A percentile compares a stretch with the other conserved stretches of the same genome.
These are phyloP conservation scores for Phytophthora crassamura DNA, from an alignment of 352 stramenopile genomes.

Conservation along the genomic window DNA sequence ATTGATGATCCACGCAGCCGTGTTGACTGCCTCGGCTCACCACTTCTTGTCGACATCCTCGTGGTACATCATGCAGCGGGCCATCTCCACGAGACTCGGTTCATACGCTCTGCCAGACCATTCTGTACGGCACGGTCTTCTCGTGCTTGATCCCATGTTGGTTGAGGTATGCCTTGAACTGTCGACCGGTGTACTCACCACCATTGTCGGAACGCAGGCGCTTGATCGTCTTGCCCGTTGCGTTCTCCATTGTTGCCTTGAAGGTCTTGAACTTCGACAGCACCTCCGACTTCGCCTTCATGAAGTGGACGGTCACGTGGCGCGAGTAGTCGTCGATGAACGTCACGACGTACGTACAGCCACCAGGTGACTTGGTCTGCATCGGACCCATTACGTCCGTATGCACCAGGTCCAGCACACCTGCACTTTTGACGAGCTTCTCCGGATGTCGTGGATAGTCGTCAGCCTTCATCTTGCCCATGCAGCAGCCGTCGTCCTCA, in stretches of 20 bases:
- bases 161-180: neutral
- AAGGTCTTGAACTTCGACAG: neutral
- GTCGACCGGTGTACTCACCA: neutral
- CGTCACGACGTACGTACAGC: too few species aligned
- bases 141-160: neutral
- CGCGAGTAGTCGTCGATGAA: neutral
- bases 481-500: too few species aligned
- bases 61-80: too few species aligned
- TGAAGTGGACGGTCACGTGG: too few species aligned
- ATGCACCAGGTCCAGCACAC: neutral
- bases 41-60: too few species aligned
- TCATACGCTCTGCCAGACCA: neutral
- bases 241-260: conserved; percentile 4
- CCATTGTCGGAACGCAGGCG: too few species aligned
- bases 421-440: too few species aligned
- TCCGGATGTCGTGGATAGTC: too few species aligned
- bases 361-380: conserved; percentile 12
- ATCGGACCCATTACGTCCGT: conserved; percentile 28
- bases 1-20: conserved; percentile 17
- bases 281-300: too few species aligned
- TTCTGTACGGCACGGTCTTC: neutral
- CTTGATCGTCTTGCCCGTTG: conserved; percentile 6
- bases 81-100: too few species aligned
- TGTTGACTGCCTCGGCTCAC: neutral
- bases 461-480: too few species aligned